Base-by-base conservation (phyloP, 2,329 filamentous ascomycete species). In the Myriangium duriaei region DNA sequence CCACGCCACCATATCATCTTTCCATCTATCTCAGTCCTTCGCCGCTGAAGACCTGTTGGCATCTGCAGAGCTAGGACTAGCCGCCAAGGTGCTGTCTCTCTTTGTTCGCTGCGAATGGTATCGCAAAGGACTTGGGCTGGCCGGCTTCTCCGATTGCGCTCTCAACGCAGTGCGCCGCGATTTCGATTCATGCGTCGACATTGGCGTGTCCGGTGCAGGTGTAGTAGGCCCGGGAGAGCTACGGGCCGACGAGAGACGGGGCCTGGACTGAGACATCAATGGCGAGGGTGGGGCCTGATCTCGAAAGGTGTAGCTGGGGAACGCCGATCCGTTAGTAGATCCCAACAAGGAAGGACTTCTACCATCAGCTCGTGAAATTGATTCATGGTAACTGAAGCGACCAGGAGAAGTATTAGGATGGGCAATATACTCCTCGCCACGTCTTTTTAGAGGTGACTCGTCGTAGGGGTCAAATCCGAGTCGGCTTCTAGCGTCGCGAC, bases 381-480 rank as follows among this genome's bases (percentile, higher is more conserved):
- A 26, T 26, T n/a, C 21, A 7, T n/a, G 21, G n/a, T 26, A 7
- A n/a, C 7, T n/a, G 21, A 26, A n/a, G n/a, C n/a, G 24, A 7
- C 32, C 29, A n/a, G 24, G 24, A 2, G 32, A 32, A 7, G 16
- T 11, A 6, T 47, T 19, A 42, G 62, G 41, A 33, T 45, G 56
- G 38, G 71, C 69, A 33, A 76, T 67, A 46, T 80, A 79, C n/a
- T 76, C 74, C 50, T 81, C 77, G 2, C 74, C 74, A 2, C 73
- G 63, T 10, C 67, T 63, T 52, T 81, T 81, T 36, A 81, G 63
- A 0, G 78, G 78, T 40, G 72, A 78, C 52, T 82, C 78, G 42
- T 81, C 74, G 52, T 81, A 82, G 0, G 78, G 78, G 51, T 82
- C 78, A 57, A 80, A 82, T 10, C 78, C 78, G 0, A 82, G 74